Conservation (phyloP, 2,329 filamentous ascomycete genomes). For the Massarina eburnea region DNA sequence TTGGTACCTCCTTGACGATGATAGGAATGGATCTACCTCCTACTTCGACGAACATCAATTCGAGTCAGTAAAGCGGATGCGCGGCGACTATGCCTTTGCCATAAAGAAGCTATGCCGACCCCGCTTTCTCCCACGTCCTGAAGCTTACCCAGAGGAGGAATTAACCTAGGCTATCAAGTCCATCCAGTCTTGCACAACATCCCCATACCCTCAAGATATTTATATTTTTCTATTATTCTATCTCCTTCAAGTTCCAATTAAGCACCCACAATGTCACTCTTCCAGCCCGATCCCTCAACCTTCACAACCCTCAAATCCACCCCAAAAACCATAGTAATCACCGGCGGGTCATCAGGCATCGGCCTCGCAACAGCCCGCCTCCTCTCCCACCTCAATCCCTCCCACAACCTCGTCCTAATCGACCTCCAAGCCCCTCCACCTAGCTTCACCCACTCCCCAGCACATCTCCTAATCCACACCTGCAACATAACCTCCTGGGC, state of each 20-base stretch:
- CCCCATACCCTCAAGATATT: not conserved
- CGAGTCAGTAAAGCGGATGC: slow-evolving; percentile 3
- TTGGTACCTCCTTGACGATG: not conserved
- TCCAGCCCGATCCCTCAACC: slow-evolving; percentile 21
- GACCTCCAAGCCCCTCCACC: slow-evolving; percentile 42
- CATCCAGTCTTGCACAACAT: not conserved
- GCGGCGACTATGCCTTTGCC: not conserved
- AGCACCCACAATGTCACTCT: slow-evolving; percentile 25
- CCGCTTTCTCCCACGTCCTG: not conserved
- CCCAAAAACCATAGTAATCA: slow-evolving; percentile 41
- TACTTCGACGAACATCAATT: slow-evolving; percentile 1
- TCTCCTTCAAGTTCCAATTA: not conserved
- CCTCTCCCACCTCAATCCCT: slow-evolving; percentile 40
- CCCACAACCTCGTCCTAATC: slow-evolving; percentile 46
- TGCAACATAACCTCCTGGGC: slow-evolving; percentile 52
- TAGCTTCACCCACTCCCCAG: slow-evolving; percentile 28
- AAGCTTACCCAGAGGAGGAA: not conserved
- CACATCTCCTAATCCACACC: slow-evolving; percentile 38
- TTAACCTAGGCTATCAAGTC: slow-evolving; percentile 2
- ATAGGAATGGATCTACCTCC: not conserved
- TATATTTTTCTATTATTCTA: too few species aligned
- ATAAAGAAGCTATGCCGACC: not conserved
- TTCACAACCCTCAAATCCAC: slow-evolving; percentile 24
- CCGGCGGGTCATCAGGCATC: slow-evolving; percentile 46
- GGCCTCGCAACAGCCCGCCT: slow-evolving; percentile 45